phyloP scores from a whole-genome alignment of 495 filamentous ascomycete genomes.

The Daldinia concentrica region DNA sequence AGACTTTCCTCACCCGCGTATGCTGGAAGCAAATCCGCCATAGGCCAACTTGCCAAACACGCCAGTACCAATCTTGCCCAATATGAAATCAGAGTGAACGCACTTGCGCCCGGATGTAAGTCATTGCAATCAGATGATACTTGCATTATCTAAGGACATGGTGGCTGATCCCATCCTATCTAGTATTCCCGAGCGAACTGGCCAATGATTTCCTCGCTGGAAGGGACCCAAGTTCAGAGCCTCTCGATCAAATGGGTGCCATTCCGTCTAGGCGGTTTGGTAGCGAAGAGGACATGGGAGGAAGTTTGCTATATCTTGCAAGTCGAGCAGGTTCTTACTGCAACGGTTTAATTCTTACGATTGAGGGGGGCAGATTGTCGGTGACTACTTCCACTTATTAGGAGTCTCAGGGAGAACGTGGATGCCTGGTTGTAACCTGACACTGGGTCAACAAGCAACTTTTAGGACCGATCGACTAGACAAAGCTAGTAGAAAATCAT shows the following conservation, averaged over 20 bases:
- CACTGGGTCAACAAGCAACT: neutral
- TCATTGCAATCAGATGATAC: conserved; percentile 9
- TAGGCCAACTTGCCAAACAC: conserved; percentile 63
- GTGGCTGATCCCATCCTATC: neutral
- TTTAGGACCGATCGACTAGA: no score
- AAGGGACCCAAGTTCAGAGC: conserved; percentile 55
- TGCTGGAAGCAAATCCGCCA: conserved; percentile 62
- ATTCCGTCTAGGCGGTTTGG: conserved; percentile 65
- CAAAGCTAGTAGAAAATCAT: no score
- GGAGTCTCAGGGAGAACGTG: neutral
- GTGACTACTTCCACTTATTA: conserved; percentile 58
- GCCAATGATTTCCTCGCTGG: conserved; percentile 49
- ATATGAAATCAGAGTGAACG: conserved; percentile 65
- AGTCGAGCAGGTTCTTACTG: conserved; percentile 66
- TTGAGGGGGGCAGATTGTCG: conserved; percentile 65
- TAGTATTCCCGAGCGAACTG: conserved; percentile 68
- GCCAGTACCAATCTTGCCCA: conserved; percentile 56
- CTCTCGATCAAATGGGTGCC: conserved; percentile 41
- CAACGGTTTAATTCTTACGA: conserved; percentile 62
- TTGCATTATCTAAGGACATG: neutral
- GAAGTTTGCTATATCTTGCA: conserved; percentile 63
- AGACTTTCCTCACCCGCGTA: conserved; percentile 60
- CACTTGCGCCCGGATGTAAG: conserved; percentile 65
- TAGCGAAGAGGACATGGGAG: conserved; percentile 66
- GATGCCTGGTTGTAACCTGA: neutral